Percentiles rank a stretch among this genome's conserved stretches.
phyloP scores from a whole-genome alignment of 2,329 filamentous ascomycete species.

The Pseudomassariella vexata region DNA sequence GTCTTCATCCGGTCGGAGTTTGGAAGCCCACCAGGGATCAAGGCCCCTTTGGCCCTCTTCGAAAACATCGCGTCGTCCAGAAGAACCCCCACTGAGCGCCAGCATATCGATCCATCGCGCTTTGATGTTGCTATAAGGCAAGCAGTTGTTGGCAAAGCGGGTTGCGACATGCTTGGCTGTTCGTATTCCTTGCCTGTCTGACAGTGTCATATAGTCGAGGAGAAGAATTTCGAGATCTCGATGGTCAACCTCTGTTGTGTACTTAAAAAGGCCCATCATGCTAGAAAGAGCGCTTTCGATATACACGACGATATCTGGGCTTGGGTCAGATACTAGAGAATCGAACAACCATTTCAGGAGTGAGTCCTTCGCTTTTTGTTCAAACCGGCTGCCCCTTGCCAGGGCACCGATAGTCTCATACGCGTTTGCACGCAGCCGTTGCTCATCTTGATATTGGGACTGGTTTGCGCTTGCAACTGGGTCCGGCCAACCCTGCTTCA shows the following conservation, averaged over 20 bases:
- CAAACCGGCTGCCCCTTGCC: constrained; percentile 56
- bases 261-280: constrained; percentile 46
- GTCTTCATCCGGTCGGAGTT: constrained; percentile 26
- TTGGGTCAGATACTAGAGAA: constrained; percentile 75
- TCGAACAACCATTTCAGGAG: constrained; percentile 74
- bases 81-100: constrained; percentile 60
- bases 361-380: constrained; percentile 44
- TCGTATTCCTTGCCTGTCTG: constrained; percentile 49
- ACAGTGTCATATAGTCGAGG: constrained; percentile 59
- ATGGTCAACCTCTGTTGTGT: constrained; percentile 19
- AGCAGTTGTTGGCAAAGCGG: constrained; percentile 83
- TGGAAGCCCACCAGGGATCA: constrained; percentile 52
- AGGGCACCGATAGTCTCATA: constrained; percentile 90
- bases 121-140: constrained; percentile 71
- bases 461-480: constrained; percentile 41
- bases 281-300: constrained; percentile 86
- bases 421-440: constrained; percentile 68
- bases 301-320: constrained; percentile 71
- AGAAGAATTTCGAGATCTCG: constrained; percentile 48
- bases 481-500: constrained; percentile 76
- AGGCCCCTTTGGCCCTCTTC: constrained; percentile 89
- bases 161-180: constrained; percentile 78
- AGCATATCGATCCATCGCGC: constrained; percentile 87
- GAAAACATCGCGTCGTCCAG: constrained; percentile 73
- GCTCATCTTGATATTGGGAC: constrained; percentile 46